Evolutionary conservation across 345 rosid genomes (phyloP).

Genomic region (Gossypium thurberi): DNA sequence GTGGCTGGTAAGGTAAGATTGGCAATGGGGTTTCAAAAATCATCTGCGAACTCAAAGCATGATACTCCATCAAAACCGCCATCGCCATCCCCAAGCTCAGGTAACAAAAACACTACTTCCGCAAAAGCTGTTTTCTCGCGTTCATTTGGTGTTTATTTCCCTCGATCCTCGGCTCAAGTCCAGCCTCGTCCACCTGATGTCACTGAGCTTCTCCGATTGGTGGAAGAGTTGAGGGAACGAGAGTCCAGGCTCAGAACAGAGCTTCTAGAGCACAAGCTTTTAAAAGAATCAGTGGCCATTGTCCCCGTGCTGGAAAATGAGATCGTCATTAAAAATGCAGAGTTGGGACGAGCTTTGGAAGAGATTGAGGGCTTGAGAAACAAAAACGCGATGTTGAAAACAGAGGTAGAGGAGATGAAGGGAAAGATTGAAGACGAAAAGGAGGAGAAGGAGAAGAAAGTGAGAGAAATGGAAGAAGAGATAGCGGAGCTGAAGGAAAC

Average conservation of each 20-base stretch:
- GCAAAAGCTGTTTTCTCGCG: constrained; percentile 55
- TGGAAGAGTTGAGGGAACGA: constrained; percentile 70
- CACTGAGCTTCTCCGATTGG: constrained; percentile 59
- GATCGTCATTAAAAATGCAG: constrained; percentile 36
- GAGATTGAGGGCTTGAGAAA: constrained; percentile 36
- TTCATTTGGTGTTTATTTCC: constrained; percentile 82
- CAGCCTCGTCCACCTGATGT: constrained; percentile 86
- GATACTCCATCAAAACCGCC: constrained; percentile 35
- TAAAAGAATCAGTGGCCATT: constrained; percentile 64
- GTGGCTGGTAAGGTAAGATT: constrained; percentile 82
- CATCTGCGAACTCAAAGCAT: constrained; percentile 39
- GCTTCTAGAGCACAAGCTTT: constrained; percentile 61
- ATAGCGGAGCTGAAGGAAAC: constrained; percentile 31
- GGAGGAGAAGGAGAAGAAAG: constrained; percentile 30
- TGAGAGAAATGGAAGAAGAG: constrained; percentile 39
- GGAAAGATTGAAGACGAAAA: constrained; percentile 27
- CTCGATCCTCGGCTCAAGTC: constrained; percentile 93
- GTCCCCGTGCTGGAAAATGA: constrained; percentile 64
- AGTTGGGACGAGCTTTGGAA: constrained; percentile 28
- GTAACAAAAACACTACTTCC: constrained; percentile 23
- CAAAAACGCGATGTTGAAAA: constrained; percentile 42
- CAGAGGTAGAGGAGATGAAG: constrained; percentile 26
- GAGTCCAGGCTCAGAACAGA: constrained; percentile 68
- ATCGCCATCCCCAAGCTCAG: constrained; percentile 32
- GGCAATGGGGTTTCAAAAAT: constrained; percentile 84